Percentiles rank a stretch among this genome's conserved stretches.
Conservation (phyloP, 164 flowering plant species). For the Dillenia suffruticosa region DNA sequence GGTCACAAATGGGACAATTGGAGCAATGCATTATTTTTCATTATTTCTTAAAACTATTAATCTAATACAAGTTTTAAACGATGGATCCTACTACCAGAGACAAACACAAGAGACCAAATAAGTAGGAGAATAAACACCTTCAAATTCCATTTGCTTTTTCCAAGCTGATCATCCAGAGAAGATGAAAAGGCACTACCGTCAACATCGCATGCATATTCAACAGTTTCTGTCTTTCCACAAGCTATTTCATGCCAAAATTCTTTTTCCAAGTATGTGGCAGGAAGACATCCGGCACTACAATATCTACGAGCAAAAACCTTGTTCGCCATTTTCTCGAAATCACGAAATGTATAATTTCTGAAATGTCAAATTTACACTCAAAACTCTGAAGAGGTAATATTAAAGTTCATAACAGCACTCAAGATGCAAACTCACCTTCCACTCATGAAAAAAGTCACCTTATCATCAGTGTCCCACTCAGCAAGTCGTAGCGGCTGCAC, state of each 20-base stretch:
- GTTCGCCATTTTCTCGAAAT: slow-evolving; percentile 98
- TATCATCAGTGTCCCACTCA: slow-evolving; percentile 89
- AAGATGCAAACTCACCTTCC: slow-evolving; percentile 54
- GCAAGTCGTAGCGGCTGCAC: slow-evolving; percentile 96
- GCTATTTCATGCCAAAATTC: slow-evolving; percentile 99
- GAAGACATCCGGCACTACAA: slow-evolving; percentile 84
- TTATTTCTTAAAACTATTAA: no score
- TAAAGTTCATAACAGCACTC: not conserved
- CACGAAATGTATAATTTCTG: slow-evolving; percentile 95
- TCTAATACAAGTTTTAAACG: no score
- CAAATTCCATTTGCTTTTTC: slow-evolving; percentile 95
- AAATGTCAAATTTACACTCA: slow-evolving; percentile 23
- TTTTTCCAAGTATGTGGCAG: slow-evolving; percentile 76
- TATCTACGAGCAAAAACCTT: slow-evolving; percentile 93
- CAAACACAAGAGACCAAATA: slow-evolving; percentile 3
- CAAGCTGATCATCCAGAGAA: slow-evolving; percentile 79
- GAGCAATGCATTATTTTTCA: no score
- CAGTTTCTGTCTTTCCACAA: slow-evolving; percentile 82
- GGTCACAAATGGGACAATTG: no score
- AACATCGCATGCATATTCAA: slow-evolving; percentile 98
- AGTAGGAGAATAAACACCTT: slow-evolving; percentile 51
- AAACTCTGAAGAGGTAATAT: slow-evolving; percentile 13
- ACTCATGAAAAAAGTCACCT: slow-evolving; percentile 90
- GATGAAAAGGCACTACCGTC: slow-evolving; percentile 99
- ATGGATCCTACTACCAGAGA: not conserved